phyloP scores from a whole-genome alignment of 441 rosid genomes.

The Euphorbia corollata region DNA sequence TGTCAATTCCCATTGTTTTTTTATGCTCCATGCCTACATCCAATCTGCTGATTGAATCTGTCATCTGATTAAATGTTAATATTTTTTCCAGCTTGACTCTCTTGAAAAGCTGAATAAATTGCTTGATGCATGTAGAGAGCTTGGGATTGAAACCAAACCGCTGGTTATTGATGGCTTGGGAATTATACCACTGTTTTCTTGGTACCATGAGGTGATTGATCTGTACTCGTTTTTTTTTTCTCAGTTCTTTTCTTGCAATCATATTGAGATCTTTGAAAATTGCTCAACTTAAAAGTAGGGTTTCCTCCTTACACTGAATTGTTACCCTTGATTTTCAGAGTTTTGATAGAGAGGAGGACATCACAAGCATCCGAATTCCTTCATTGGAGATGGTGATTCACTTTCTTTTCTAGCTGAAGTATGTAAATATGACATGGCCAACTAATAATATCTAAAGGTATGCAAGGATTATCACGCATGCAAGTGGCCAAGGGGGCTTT shows the following conservation, averaged over 20 bases:
- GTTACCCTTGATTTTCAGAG: conserved; percentile 32
- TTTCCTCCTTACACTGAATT: neutral
- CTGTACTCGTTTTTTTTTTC: conserved; percentile 4
- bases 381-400: conserved; percentile 61
- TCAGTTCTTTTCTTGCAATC: neutral
- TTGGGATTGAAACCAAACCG: conserved; percentile 52
- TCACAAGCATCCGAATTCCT: conserved; percentile 39
- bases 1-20: neutral
- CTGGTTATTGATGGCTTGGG: conserved; percentile 37
- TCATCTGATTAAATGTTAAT: conserved; percentile 11
- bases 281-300: neutral
- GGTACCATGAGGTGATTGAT: conserved; percentile 60
- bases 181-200: conserved; percentile 54
- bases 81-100: conserved; percentile 42
- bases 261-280: neutral
- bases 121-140: conserved; percentile 47
- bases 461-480: conserved; percentile 65
- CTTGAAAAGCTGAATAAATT: conserved; percentile 54
- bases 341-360: conserved; percentile 54
- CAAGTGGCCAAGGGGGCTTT: conserved; percentile 55
- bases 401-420: conserved; percentile 30
- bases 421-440: neutral
- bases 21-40: too few relatives aligned
- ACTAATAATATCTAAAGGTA: conserved; percentile 28
- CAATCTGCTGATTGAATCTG: neutral